Evolutionary conservation across 2,329 filamentous ascomycete species (phyloP).

Genomic region (Verticillium dahliae): DNA sequence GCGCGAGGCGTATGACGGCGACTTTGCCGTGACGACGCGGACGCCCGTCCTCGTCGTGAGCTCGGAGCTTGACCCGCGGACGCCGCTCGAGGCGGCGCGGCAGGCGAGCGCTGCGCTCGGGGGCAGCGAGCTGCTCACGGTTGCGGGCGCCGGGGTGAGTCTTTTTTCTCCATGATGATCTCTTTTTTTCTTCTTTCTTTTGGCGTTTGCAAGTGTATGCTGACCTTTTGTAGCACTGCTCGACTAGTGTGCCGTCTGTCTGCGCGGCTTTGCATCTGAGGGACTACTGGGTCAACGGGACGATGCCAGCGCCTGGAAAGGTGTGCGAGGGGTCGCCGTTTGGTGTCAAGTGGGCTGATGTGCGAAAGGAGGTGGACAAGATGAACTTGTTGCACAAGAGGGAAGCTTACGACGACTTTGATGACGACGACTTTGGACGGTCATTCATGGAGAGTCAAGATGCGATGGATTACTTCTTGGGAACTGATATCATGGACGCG

Average conservation of each 20-base stretch:
- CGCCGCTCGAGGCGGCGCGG: slow-evolving; percentile 27
- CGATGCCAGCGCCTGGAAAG: background rate
- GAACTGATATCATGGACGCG: no score
- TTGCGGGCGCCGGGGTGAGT: background rate
- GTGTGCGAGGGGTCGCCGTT: no score
- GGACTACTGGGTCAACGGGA: background rate
- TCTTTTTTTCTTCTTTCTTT: no score
- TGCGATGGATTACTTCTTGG: no score
- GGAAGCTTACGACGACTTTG: no score
- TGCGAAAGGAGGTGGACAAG: no score
- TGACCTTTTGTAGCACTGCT: background rate
- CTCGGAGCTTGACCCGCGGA: slow-evolving; percentile 29
- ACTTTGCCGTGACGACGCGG: slow-evolving; percentile 23
- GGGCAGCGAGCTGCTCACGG: slow-evolving; percentile 20
- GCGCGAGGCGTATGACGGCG: slow-evolving; percentile 25
- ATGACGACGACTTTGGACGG: no score
- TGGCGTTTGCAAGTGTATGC: background rate
- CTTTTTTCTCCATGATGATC: background rate
- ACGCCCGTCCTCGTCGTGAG: slow-evolving; percentile 29
- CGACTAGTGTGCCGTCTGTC: background rate
- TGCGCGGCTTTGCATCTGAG: background rate
- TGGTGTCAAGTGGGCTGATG: no score
- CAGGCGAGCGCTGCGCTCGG: slow-evolving; percentile 28
- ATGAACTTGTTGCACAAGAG: no score
- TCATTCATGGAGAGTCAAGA: no score